phyloP scores from a whole-genome alignment of 1,284 basidiomycete genomes.

The Tausonia pullulans region DNA sequence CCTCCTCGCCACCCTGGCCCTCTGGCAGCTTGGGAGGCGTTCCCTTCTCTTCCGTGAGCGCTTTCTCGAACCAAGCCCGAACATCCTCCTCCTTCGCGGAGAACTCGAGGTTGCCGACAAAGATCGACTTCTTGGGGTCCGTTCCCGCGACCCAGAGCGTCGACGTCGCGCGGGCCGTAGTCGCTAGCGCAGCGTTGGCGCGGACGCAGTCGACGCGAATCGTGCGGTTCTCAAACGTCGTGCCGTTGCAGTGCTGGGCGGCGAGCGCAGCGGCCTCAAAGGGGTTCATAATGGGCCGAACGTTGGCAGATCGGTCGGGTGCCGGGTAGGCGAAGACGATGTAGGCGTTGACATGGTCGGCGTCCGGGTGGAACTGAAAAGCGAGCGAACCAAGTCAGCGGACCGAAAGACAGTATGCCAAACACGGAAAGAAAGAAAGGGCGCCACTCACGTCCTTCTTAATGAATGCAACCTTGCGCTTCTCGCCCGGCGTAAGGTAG shows the following conservation, averaged over 20 bases:
- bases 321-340: slow-evolving; percentile 67
- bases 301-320: slow-evolving; percentile 41
- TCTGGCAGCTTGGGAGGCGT: slow-evolving; percentile 26
- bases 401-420: background rate
- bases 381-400: background rate
- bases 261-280: slow-evolving; percentile 57
- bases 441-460: slow-evolving; percentile 51
- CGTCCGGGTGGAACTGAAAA: slow-evolving; percentile 50
- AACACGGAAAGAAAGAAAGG: background rate
- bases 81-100: slow-evolving; percentile 82
- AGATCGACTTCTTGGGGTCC: slow-evolving; percentile 73
- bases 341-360: slow-evolving; percentile 68
- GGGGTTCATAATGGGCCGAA: slow-evolving; percentile 57
- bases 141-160: slow-evolving; percentile 31
- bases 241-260: slow-evolving; percentile 56
- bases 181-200: slow-evolving; percentile 25
- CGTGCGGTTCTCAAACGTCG: slow-evolving; percentile 59
- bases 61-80: slow-evolving; percentile 70
- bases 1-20: slow-evolving; percentile 20
- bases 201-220: slow-evolving; percentile 61
- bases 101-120: slow-evolving; percentile 90
- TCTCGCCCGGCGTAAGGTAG: slow-evolving; percentile 70
- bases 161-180: slow-evolving; percentile 27
- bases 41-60: slow-evolving; percentile 66
- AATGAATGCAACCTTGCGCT: slow-evolving; percentile 90